Base-by-base conservation (phyloP, 78 protist species). In the Dictyostelium firmibasis region DNA sequence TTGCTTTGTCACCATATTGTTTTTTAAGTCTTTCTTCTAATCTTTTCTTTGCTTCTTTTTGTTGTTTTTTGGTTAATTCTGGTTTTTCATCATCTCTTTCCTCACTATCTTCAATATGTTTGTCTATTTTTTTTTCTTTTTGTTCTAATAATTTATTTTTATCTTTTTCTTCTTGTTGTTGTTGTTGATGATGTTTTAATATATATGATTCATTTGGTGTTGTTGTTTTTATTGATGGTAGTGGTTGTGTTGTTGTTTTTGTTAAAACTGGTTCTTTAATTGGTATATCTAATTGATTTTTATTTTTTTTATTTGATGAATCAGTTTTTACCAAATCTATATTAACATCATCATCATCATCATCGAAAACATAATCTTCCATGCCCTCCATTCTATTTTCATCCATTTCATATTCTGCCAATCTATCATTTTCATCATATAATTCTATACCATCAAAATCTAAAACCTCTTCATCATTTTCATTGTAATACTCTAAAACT, bases 361-460 rank as follows among this genome's bases (percentile, higher is more conserved):
- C 86, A 44, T 78, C 86, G 47, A 89, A 89, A 31, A 67, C 86
- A 33, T 89, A 81, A n/a, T 89, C 94, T 23, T 89, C 94, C 94
- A 89, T 89, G 0, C 94, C 94, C 9, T 62, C 86, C 86, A 89
- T 78, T 43, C 94, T 47, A 33, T 81, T 81, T 53, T 81, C 94
- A 81, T 89, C 84, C 10, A 41, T 14, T 23, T 89, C 83, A 79
- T 89, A 89, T 9, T 47, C 4, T 5, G 33, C 20, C 33, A 81
- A 57, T 53, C 50, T 81, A 33, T 27, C 36, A 23, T 78, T 25
- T 70, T 70, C n/a, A 14, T 70, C 77, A 31, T 31, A 31, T 16
- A 70, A 27, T 31, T 70, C 77, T 20, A 31, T 70, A 7, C 14
- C 41, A 31, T 70, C 67, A 25, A n/a, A 14, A 78, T 43, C 31